Conservation (phyloP, 2,329 filamentous ascomycete genomes). For the Paracorniculantispora psalliotae region DNA sequence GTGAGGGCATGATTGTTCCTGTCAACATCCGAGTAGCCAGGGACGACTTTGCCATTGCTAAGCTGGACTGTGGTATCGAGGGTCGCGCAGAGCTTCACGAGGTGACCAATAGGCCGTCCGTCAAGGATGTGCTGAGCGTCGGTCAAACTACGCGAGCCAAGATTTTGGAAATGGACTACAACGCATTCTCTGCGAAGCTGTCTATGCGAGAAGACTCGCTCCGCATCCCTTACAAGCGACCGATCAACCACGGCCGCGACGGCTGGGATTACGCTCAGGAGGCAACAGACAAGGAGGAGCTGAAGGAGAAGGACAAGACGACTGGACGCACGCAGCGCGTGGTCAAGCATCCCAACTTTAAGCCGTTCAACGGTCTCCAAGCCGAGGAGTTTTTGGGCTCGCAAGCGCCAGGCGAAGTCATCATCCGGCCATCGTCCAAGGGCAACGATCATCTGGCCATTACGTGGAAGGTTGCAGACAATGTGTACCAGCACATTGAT, state of each 20-base stretch:
- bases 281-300: slow-evolving; percentile 71
- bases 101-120: slow-evolving; percentile 66
- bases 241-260: slow-evolving; percentile 65
- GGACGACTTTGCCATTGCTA: slow-evolving; percentile 88
- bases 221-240: slow-evolving; percentile 64
- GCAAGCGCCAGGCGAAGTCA: slow-evolving; percentile 80
- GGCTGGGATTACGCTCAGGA: slow-evolving; percentile 89
- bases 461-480: slow-evolving; percentile 96
- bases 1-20: slow-evolving; percentile 87
- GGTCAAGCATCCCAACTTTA: slow-evolving; percentile 96
- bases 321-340: slow-evolving; percentile 86
- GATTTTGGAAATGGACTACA: slow-evolving; percentile 80
- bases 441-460: slow-evolving; percentile 92
- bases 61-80: slow-evolving; percentile 90
- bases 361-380: slow-evolving; percentile 84
- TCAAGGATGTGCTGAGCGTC: slow-evolving; percentile 67
- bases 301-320: slow-evolving; percentile 79
- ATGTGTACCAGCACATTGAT: slow-evolving; percentile 96
- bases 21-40: slow-evolving; percentile 84
- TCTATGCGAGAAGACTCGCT: slow-evolving; percentile 79
- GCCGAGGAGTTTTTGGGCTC: slow-evolving; percentile 90
- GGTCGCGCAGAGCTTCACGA: slow-evolving; percentile 80
- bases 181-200: slow-evolving; percentile 76
- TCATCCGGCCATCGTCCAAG: slow-evolving; percentile 93
- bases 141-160: slow-evolving; percentile 88